Evolutionary conservation across 2,329 filamentous ascomycete species (phyloP).

Genomic region (Neopestalotiopsis rosae): DNA sequence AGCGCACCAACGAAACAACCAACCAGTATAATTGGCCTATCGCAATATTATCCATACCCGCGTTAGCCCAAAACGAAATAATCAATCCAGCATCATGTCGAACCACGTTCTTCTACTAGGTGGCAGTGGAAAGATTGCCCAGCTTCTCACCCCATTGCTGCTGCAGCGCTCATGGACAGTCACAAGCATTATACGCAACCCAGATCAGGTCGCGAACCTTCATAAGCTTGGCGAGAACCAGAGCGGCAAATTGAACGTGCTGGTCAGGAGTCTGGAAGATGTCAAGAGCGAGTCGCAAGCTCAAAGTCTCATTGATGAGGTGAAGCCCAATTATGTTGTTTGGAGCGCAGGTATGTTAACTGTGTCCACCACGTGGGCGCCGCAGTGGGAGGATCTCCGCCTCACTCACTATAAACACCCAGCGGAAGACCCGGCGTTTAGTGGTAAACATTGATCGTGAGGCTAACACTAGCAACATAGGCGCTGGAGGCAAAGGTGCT

Average conservation of each 20-base stretch:
- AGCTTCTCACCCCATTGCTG: constrained; percentile 77
- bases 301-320: constrained; percentile 63
- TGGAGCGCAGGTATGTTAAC: constrained; percentile 66
- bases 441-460: constrained; percentile 20
- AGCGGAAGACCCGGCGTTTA: background rate
- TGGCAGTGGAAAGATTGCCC: constrained; percentile 81
- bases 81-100: constrained; percentile 8
- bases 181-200: constrained; percentile 76
- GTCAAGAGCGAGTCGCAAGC: constrained; percentile 69
- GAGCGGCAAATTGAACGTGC: constrained; percentile 69
- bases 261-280: constrained; percentile 75
- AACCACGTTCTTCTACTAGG: constrained; percentile 73
- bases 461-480: constrained; percentile 35
- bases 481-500: constrained; percentile 65
- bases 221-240: constrained; percentile 63
- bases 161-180: constrained; percentile 77
- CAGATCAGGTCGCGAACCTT: constrained; percentile 70
- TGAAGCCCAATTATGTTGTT: constrained; percentile 69
- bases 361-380: background rate
- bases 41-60: too few relatives aligned
- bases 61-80: too few relatives aligned
- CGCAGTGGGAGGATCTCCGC: background rate
- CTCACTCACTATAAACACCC: background rate
- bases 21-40: too few relatives aligned
- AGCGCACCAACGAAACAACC: too few relatives aligned